Conservation (phyloP, 768 basidiomycete species). For the Suillus luteus region DNA sequence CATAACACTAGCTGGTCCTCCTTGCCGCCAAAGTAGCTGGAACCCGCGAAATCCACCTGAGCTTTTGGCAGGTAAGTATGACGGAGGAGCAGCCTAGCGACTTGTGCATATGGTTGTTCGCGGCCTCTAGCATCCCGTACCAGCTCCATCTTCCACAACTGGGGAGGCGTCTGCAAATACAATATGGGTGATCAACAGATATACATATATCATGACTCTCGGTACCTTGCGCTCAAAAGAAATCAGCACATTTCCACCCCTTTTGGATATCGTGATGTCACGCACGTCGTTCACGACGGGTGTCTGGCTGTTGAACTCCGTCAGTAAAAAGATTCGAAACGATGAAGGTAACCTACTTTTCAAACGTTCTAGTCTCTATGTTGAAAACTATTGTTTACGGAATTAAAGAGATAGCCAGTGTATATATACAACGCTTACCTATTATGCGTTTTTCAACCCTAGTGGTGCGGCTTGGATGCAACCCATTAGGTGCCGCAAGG, state of each 20-base stretch:
- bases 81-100: conserved; percentile 41
- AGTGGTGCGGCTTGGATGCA: conserved; percentile 50
- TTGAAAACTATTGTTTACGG: conserved; percentile 45
- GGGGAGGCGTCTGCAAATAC: conserved; percentile 62
- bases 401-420: conserved; percentile 9
- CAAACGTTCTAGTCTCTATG: conserved; percentile 42
- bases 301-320: conserved; percentile 42
- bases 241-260: conserved; percentile 46
- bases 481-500: conserved; percentile 41
- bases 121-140: conserved; percentile 50
- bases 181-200: conserved; percentile 5
- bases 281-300: conserved; percentile 58
- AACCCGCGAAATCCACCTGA: conserved; percentile 73
- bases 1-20: conserved; percentile 79
- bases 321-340: conserved; percentile 15
- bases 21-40: conserved; percentile 81
- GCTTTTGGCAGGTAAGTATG: conserved; percentile 77
- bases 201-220: background rate
- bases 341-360: conserved; percentile 40
- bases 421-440: conserved; percentile 33
- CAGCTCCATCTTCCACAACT: conserved; percentile 72
- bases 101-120: conserved; percentile 36
- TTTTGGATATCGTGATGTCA: conserved; percentile 49
- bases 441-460: conserved; percentile 56
- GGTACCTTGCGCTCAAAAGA: conserved; percentile 46